Evolutionary conservation across 352 stramenopile genomes (phyloP).

Genomic region (Phytophthora tubulina): DNA sequence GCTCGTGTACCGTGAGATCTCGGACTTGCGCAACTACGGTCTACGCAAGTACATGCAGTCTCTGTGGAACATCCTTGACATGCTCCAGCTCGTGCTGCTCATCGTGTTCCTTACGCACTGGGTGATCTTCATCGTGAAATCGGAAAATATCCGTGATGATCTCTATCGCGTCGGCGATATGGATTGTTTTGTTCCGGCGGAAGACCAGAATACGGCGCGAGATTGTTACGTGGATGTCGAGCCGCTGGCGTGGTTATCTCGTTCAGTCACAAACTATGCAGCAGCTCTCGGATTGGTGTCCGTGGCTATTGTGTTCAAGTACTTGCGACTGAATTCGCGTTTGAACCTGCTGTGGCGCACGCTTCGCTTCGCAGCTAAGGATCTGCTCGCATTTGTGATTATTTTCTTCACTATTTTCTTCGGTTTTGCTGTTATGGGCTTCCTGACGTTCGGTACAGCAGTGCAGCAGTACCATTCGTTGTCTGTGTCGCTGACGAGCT

Average conservation of each 20-base stretch:
- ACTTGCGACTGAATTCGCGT: constrained; percentile 76
- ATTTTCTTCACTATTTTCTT: constrained; percentile 89
- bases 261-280: constrained; percentile 65
- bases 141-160: constrained; percentile 60
- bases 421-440: constrained; percentile 82
- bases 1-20: constrained; percentile 64
- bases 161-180: constrained; percentile 61
- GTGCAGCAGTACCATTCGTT: constrained; percentile 80
- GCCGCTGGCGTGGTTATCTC: constrained; percentile 57
- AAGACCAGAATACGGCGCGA: constrained; percentile 52
- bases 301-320: constrained; percentile 88
- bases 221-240: constrained; percentile 74
- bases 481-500: constrained; percentile 73
- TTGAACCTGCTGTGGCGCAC: constrained; percentile 86
- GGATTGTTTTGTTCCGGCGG: constrained; percentile 56
- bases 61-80: constrained; percentile 83
- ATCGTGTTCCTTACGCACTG: constrained; percentile 72
- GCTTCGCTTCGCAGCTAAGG: constrained; percentile 76
- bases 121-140: constrained; percentile 61
- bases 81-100: constrained; percentile 76
- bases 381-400: constrained; percentile 77
- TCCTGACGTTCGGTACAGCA: constrained; percentile 72
- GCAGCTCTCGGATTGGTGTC: constrained; percentile 70
- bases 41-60: constrained; percentile 75
- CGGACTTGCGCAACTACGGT: constrained; percentile 59